A percentile compares a stretch with the other conserved stretches of the same genome.
These are phyloP conservation scores for Syzygium oleosum DNA, from an alignment of 345 rosid genomes.

Conservation along the genomic window DNA sequence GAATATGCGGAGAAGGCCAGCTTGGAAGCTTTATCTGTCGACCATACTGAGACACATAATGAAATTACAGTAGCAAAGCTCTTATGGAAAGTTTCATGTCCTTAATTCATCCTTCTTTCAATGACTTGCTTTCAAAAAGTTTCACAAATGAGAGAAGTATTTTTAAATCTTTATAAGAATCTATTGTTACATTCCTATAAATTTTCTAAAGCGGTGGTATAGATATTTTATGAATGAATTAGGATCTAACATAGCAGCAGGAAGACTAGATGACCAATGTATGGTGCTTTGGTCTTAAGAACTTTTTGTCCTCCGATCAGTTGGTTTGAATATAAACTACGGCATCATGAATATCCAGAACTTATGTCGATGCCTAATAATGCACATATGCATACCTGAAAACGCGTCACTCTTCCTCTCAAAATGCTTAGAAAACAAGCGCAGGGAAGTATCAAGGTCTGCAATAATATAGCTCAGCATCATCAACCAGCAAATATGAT, in stretches of 20 bases:
- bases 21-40: background rate
- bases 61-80: background rate
- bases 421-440: constrained; percentile 83
- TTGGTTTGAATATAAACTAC: background rate
- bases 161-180: background rate
- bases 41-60: background rate
- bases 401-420: constrained; percentile 37
- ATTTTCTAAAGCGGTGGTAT: background rate
- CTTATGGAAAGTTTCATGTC: background rate
- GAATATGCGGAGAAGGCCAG: background rate
- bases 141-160: background rate
- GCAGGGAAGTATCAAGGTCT: constrained; percentile 93
- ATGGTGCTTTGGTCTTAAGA: background rate
- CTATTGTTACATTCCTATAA: background rate
- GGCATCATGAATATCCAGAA: background rate
- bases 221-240: background rate
- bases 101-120: background rate
- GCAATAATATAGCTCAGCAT: background rate
- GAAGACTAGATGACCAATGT: background rate
- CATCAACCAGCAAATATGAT: background rate
- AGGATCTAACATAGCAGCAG: background rate
- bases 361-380: background rate
- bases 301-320: background rate
- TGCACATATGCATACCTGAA: constrained; percentile 36
- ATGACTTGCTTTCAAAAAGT: background rate